Conservation (phyloP, 192 early-diverging fungal species). For the Coemansia sp. region DNA sequence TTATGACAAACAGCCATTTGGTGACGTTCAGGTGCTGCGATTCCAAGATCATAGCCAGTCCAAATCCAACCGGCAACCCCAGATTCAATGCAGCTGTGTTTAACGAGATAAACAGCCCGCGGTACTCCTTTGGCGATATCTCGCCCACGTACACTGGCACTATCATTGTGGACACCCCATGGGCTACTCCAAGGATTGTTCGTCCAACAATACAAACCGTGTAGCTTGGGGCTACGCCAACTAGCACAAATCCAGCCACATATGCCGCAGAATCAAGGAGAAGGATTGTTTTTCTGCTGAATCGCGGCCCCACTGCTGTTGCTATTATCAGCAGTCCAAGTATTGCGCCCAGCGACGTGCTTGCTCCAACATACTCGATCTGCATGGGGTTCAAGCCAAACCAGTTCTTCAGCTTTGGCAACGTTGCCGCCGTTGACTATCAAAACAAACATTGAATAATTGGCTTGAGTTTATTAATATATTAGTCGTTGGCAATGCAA, state of each 20-base stretch:
- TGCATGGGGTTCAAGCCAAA: constrained; percentile 16
- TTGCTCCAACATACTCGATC: constrained; percentile 28
- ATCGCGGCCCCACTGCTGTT: constrained; percentile 4
- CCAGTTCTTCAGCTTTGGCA: constrained; percentile 15
- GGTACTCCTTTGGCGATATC: constrained; percentile 33
- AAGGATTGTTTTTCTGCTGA: constrained; percentile 16
- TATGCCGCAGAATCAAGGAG: constrained; percentile 12
- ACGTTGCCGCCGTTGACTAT: constrained; percentile 20
- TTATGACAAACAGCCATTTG: constrained; percentile 21
- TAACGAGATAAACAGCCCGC: constrained; percentile 34
- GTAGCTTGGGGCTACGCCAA: constrained; percentile 14
- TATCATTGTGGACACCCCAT: constrained; percentile 31
- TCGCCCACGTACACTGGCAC: constrained; percentile 35
- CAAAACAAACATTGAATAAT: not conserved
- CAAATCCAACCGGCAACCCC: constrained; percentile 24
- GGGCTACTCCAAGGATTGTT: constrained; percentile 21
- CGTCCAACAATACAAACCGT: constrained; percentile 18
- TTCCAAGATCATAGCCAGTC: constrained; percentile 10
- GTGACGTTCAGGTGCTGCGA: not conserved
- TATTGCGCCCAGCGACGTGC: constrained; percentile 26
- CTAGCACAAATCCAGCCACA: constrained; percentile 14
- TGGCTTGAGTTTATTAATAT: not conserved
- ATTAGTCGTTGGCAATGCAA: not conserved
- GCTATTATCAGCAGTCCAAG: constrained; percentile 25
- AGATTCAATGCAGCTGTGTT: constrained; percentile 26